Evolutionary conservation across 2,329 filamentous ascomycete species (phyloP).

Genomic region (Immersiporthe knoxdaviesiana): DNA sequence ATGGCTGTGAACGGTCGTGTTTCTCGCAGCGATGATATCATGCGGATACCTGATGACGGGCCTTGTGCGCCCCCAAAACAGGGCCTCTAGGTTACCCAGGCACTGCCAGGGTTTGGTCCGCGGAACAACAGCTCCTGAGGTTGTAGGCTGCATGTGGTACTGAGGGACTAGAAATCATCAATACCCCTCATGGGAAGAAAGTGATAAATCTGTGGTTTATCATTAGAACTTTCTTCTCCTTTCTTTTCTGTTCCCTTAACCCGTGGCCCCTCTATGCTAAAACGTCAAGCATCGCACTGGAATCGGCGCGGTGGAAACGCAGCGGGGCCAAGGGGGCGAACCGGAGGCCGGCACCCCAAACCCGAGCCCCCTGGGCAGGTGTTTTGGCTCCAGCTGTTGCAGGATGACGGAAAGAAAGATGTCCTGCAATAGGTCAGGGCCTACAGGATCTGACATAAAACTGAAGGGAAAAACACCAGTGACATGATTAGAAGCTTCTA

Average conservation of each 20-base stretch:
- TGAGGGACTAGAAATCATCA: not conserved
- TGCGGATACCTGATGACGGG: slow-evolving; percentile 5
- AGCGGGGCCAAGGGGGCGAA: not conserved
- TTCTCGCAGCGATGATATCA: slow-evolving; percentile 13
- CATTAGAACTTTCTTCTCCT: not conserved
- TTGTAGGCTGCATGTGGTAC: not conserved
- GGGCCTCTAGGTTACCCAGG: not conserved
- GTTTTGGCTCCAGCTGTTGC: not conserved
- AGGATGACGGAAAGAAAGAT: not conserved
- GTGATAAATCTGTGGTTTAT: not conserved
- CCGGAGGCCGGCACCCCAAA: not conserved
- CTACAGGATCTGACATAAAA: too few species aligned
- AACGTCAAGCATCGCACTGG: not conserved
- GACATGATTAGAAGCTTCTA: too few species aligned
- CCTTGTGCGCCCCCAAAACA: not conserved
- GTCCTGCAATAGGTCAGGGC: not conserved
- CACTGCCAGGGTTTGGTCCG: not conserved
- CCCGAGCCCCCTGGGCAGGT: not conserved
- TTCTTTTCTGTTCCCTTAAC: not conserved
- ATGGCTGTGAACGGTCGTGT: too few species aligned
- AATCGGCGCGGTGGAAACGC: not conserved
- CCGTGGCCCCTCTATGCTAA: not conserved
- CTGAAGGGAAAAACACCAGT: too few species aligned
- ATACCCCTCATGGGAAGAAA: not conserved
- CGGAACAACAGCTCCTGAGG: not conserved